phyloP scores from a whole-genome alignment of 2,329 filamentous ascomycete genomes.

The Botrytis byssoidea region DNA sequence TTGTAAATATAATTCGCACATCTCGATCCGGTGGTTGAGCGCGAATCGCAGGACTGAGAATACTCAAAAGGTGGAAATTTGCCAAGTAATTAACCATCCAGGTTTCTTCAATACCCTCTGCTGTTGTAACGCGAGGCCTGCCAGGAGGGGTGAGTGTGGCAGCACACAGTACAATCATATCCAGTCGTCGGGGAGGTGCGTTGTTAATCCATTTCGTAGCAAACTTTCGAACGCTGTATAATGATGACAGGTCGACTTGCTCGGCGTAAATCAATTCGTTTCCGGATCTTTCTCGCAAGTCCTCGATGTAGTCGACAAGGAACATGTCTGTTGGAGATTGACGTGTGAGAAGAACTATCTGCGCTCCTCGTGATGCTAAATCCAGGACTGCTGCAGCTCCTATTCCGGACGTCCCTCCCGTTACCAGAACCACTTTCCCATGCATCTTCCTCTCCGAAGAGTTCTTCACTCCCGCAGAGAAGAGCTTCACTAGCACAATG shows the following conservation, averaged over 20 bases:
- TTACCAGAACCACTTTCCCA: slow-evolving; percentile 90
- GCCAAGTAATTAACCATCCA: slow-evolving; percentile 96
- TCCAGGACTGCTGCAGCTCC: slow-evolving; percentile 73
- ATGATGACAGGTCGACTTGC: slow-evolving; percentile 81
- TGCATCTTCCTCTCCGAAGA: slow-evolving; percentile 80
- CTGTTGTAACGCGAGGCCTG: slow-evolving; percentile 57
- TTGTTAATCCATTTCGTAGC: slow-evolving; percentile 99
- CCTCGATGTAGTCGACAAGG: slow-evolving; percentile 87
- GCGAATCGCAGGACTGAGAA: slow-evolving; percentile 84
- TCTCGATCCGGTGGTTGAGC: slow-evolving; percentile 93
- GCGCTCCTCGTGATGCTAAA: slow-evolving; percentile 79
- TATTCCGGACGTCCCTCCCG: slow-evolving; percentile 89
- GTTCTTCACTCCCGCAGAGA: slow-evolving; percentile 74
- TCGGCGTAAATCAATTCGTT: slow-evolving; percentile 95
- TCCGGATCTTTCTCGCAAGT: slow-evolving; percentile 70
- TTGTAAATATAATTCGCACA: slow-evolving; percentile 81
- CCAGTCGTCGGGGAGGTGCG: slow-evolving; percentile 79
- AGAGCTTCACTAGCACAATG: slow-evolving; percentile 66
- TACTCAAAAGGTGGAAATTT: slow-evolving; percentile 91
- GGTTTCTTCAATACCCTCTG: slow-evolving; percentile 80
- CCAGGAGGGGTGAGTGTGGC: slow-evolving; percentile 72
- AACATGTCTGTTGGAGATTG: slow-evolving; percentile 81
- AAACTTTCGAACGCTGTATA: slow-evolving; percentile 90
- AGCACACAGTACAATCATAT: slow-evolving; percentile 88
- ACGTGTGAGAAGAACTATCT: slow-evolving; percentile 86